Percentiles rank a stretch among this genome's conserved stretches.
Evolutionary conservation across 371 early-diverging fungal species (phyloP).

Genomic region (Lichtheimia ornata): DNA sequence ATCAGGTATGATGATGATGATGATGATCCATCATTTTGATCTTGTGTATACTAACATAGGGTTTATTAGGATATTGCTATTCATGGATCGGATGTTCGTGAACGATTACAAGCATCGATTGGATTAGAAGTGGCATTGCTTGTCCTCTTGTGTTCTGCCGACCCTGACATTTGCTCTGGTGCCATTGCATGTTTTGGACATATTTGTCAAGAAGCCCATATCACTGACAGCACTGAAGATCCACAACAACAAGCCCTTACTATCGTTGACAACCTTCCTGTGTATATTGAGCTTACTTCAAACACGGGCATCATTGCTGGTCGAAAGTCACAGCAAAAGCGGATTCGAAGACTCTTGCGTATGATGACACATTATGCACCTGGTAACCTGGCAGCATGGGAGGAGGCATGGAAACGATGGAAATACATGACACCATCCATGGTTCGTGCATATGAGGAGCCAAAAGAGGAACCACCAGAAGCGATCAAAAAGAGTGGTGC

Average conservation of each 20-base stretch:
- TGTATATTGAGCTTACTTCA: constrained; percentile 72
- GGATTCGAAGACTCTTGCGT: constrained; percentile 71
- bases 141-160: constrained; percentile 75
- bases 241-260: constrained; percentile 58
- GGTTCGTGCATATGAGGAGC: constrained; percentile 49
- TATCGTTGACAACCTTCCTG: constrained; percentile 69
- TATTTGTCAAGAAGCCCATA: constrained; percentile 62
- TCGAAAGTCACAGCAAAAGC: constrained; percentile 78
- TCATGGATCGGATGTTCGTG: constrained; percentile 51
- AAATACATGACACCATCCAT: constrained; percentile 61
- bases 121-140: constrained; percentile 79
- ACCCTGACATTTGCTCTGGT: constrained; percentile 70
- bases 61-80: constrained; percentile 59
- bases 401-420: constrained; percentile 85
- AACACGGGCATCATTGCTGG: constrained; percentile 66
- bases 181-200: constrained; percentile 66
- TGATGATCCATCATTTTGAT: neutral
- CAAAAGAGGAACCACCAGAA: constrained; percentile 31
- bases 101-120: constrained; percentile 71
- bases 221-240: constrained; percentile 62
- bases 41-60: constrained; percentile 13
- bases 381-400: constrained; percentile 85
- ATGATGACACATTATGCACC: constrained; percentile 70
- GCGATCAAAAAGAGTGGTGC: constrained; percentile 25
- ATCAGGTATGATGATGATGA: constrained; percentile 27